Percentiles rank a stretch among this genome's conserved stretches.
phyloP scores from a whole-genome alignment of 73 alveolate genomes.

The Effrenium voratum region DNA sequence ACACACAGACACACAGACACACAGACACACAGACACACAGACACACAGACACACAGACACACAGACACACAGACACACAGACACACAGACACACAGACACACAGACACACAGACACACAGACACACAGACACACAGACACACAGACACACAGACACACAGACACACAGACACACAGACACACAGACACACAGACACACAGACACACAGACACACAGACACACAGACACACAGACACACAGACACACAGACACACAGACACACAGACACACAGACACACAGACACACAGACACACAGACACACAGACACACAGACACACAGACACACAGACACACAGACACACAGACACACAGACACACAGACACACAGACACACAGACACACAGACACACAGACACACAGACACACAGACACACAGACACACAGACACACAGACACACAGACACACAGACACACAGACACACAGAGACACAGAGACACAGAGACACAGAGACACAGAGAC shows the following conservation, averaged over 20 bases:
- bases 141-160: background rate
- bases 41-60: background rate
- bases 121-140: background rate
- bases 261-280: constrained; percentile 36
- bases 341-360: constrained; percentile 27
- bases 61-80: background rate
- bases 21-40: background rate
- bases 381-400: constrained; percentile 27
- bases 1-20: background rate
- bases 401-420: too few species aligned
- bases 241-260: constrained; percentile 36
- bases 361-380: constrained; percentile 21
- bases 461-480: too few species aligned
- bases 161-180: constrained; percentile 2
- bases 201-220: background rate
- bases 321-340: constrained; percentile 21
- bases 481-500: too few species aligned
- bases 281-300: constrained; percentile 36
- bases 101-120: background rate
- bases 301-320: constrained; percentile 36
- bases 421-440: too few species aligned
- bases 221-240: constrained; percentile 37
- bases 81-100: background rate
- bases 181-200: constrained; percentile 23
- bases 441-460: too few species aligned